A percentile compares a stretch with the other conserved stretches of the same genome.
phyloP scores from a whole-genome alignment of 176 grass and related monocot species.

The Eleusine coracana region DNA sequence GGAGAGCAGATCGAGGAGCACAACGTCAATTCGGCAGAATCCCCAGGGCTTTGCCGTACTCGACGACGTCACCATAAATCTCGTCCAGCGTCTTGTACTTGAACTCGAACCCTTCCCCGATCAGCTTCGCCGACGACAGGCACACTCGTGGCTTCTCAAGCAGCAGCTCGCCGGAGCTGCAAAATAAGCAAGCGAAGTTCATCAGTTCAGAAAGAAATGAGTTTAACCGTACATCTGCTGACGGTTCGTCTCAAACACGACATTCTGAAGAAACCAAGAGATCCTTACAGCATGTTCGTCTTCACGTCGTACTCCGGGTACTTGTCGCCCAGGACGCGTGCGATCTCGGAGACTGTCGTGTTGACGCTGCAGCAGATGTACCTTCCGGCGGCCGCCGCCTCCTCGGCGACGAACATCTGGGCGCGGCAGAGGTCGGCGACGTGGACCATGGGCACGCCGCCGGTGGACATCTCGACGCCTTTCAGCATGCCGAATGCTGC shows the following conservation, averaged over 20 bases:
- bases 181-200: not conserved
- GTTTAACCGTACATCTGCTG: too few species aligned
- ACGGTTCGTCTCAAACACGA: too few species aligned
- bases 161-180: conserved; percentile 47
- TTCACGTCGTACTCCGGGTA: conserved; percentile 67
- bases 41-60: conserved; percentile 46
- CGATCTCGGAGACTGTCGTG: conserved; percentile 44
- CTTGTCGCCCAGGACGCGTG: conserved; percentile 42
- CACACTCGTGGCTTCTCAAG: conserved; percentile 45
- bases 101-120: conserved; percentile 61
- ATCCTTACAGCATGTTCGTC: conserved; percentile 16
- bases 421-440: conserved; percentile 72
- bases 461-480: not conserved
- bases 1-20: too few species aligned
- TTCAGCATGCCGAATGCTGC: conserved; percentile 32
- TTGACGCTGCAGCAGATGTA: conserved; percentile 69
- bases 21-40: conserved; percentile 1
- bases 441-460: conserved; percentile 31
- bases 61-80: conserved; percentile 48
- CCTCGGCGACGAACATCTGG: conserved; percentile 68
- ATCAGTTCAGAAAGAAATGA: not conserved
- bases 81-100: conserved; percentile 54
- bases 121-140: conserved; percentile 59
- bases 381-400: conserved; percentile 39
- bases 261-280: not conserved